Percentiles rank a stretch among this genome's conserved stretches.
Evolutionary conservation across 1,284 basidiomycete genomes (phyloP).

Genomic region (Malassezia globosa): DNA sequence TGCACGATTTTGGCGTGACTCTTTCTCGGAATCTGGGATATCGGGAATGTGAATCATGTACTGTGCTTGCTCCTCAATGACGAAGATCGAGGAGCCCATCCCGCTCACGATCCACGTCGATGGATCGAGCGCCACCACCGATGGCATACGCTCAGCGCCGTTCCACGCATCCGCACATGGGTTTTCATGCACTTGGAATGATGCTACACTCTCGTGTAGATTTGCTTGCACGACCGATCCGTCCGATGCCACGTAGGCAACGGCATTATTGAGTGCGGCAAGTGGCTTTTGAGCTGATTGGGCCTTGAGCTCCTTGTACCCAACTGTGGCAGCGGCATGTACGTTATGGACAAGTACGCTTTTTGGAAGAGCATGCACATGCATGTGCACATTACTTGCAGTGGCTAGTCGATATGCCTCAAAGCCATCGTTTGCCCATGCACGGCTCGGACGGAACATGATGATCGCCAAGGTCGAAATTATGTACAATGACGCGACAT

Average conservation of each 20-base stretch:
- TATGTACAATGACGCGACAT: too few species aligned
- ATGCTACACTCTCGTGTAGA: not conserved
- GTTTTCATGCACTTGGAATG: not conserved
- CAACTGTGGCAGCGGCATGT: not conserved
- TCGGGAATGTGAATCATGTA: too few species aligned
- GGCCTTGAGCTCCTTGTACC: slow-evolving; percentile 16
- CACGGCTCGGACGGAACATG: slow-evolving; percentile 6
- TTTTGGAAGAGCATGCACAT: not conserved
- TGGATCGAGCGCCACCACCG: too few species aligned
- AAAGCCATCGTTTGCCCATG: not conserved
- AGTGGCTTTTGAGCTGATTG: slow-evolving; percentile 4
- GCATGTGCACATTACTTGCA: not conserved
- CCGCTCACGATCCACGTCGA: not conserved
- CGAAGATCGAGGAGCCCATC: not conserved
- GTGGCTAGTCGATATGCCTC: slow-evolving; percentile 7
- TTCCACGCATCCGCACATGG: not conserved
- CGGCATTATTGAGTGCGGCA: not conserved
- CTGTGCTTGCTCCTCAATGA: not conserved
- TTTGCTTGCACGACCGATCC: not conserved
- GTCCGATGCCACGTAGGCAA: slow-evolving; percentile 7
- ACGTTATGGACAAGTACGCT: not conserved
- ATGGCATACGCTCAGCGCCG: not conserved
- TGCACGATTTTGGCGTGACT: not conserved
- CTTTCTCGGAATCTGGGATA: too few species aligned
- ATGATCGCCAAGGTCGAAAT: too few species aligned